phyloP scores from a whole-genome alignment of 805 yeast genomes.

The Candida yuanshanica region DNA sequence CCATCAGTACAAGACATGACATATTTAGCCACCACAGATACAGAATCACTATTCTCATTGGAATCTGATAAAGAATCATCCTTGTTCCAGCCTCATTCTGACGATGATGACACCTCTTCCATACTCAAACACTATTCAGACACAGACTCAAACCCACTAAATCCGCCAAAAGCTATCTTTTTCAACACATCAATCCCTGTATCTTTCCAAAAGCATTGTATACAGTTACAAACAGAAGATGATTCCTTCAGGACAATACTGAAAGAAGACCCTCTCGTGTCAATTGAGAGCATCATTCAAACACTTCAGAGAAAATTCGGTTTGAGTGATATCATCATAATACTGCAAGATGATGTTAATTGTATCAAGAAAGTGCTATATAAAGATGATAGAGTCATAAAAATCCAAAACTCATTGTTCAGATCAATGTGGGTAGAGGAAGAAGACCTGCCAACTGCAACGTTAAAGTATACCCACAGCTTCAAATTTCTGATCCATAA shows the following conservation, averaged over 20 bases:
- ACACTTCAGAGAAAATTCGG: slow-evolving; percentile 7
- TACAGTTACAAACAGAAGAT: slow-evolving; percentile 2
- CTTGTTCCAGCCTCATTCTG: neutral
- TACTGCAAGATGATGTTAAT: slow-evolving; percentile 7
- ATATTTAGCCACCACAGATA: neutral
- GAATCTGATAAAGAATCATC: neutral
- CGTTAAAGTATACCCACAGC: slow-evolving; percentile 6
- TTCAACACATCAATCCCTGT: slow-evolving; percentile 5
- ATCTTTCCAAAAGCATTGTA: slow-evolving; percentile 2
- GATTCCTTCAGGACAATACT: slow-evolving; percentile 4
- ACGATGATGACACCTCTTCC: neutral
- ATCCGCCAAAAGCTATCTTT: slow-evolving; percentile 4
- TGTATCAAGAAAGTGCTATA: slow-evolving; percentile 6
- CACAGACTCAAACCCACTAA: neutral
- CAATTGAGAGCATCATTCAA: slow-evolving; percentile 8
- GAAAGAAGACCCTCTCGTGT: slow-evolving; percentile 8
- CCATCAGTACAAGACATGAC: neutral
- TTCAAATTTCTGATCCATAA: slow-evolving; percentile 14
- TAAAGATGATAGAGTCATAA: slow-evolving; percentile 10
- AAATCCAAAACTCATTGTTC: slow-evolving; percentile 12
- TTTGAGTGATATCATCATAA: slow-evolving; percentile 6
- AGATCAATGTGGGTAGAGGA: slow-evolving; percentile 16
- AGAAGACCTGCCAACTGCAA: slow-evolving; percentile 11
- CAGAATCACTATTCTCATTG: neutral
- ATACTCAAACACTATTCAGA: neutral